Base-by-base conservation (phyloP, 1,139 yeast species). In the Lodderomyces margitis region DNA sequence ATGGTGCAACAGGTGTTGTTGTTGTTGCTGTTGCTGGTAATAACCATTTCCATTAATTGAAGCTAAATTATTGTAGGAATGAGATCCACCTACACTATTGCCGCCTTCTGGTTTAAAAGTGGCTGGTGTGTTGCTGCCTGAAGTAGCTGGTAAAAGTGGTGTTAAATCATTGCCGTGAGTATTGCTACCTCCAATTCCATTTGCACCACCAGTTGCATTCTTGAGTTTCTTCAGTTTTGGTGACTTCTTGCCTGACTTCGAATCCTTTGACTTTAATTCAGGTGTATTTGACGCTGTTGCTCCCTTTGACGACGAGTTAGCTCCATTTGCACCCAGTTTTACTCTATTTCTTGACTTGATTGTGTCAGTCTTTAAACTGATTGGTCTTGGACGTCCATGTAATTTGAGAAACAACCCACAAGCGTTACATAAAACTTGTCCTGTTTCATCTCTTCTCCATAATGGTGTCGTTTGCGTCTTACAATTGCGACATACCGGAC, bases 361-460 rank as follows among this genome's bases (percentile, higher is more conserved):
- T 19, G 92, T 89, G 62, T 89, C 96, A 5, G 96, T 88, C 59
- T 91, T 91, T 54, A 91, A 68, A 24, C 92, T 83, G 44, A 88
- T 88, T 3, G 98, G 97, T 54, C 98, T 75, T 24, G 96, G 87
- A 42, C 95, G 77, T 19, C 96, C 96, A 58, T 91, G 98, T 34
- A 91, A 74, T 64, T 91, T 91, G 48, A 91, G 68, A 57, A 91
- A 91, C 41, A 91, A 71, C 0, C 98, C 98, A 67, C 97, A 91
- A 4, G 98, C 98, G 66, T 91, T 91, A 61, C 98, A 91, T 40
- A 91, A 74, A 12, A 88, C 95, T 52, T 87, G 94, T 12, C 98
- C 98, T 14, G 86, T 79, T 58, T 89, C 96, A 62, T 89, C 96
- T 52, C 97, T 74, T 62, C 98, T 75, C 98, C 98, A 91, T 21